A percentile compares a stretch with the other conserved stretches of the same genome.
phyloP scores from a whole-genome alignment of 2,329 filamentous ascomycete genomes.

The Venturia aucupariae region DNA sequence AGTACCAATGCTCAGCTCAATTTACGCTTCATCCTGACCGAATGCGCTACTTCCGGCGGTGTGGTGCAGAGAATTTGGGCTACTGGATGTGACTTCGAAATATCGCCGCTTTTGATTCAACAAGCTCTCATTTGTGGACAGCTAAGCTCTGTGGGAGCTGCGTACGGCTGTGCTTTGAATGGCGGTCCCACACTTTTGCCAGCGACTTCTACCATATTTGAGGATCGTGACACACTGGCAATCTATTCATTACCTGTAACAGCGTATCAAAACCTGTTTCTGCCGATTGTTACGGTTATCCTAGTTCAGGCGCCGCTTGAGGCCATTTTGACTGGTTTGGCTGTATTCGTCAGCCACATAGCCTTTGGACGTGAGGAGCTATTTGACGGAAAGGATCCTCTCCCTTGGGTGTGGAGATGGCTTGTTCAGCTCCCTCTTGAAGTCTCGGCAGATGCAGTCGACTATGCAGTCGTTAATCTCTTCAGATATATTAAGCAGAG shows the following conservation, averaged over 20 bases:
- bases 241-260: background rate
- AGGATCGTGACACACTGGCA: background rate
- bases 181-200: background rate
- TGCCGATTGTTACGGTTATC: background rate
- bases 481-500: background rate
- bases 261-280: background rate
- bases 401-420: conserved; percentile 9
- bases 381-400: background rate
- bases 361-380: background rate
- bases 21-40: conserved; percentile 1
- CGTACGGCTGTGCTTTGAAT: background rate
- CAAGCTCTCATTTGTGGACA: background rate
- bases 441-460: background rate
- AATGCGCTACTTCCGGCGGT: background rate
- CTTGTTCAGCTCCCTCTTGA: conserved; percentile 6
- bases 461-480: background rate
- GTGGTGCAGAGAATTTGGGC: conserved; percentile 4
- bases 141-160: background rate
- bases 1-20: conserved; percentile 1
- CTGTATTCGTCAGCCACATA: background rate
- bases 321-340: background rate
- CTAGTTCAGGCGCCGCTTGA: background rate
- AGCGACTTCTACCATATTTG: background rate
- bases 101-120: conserved; percentile 4
- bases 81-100: conserved; percentile 9